These are phyloP conservation scores for Trichosanthes truncata DNA, from an alignment of 306 rosid species.

Conservation along the genomic window DNA sequence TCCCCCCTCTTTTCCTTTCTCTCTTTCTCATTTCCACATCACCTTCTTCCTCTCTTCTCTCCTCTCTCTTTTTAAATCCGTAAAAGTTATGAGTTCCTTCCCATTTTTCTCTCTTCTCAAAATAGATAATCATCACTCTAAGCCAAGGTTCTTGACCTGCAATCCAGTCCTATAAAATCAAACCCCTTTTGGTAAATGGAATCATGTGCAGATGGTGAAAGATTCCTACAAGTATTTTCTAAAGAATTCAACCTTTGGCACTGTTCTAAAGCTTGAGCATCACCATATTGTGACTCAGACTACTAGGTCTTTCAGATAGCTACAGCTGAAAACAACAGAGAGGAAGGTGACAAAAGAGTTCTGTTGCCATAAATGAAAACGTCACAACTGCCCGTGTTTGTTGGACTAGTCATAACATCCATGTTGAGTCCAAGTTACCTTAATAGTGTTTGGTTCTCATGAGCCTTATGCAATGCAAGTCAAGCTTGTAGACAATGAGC, in stretches of 20 bases:
- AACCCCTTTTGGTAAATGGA: background rate
- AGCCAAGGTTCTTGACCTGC: background rate
- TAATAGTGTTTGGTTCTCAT: background rate
- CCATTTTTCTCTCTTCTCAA: background rate
- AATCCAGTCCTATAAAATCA: background rate
- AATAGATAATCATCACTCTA: background rate
- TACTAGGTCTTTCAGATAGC: background rate
- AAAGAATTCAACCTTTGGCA: background rate
- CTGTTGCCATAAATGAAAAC: background rate
- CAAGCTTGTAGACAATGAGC: background rate
- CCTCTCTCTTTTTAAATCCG: background rate
- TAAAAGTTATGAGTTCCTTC: too few relatives aligned
- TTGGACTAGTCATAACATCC: background rate
- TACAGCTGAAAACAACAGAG: background rate
- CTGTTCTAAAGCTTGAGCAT: background rate
- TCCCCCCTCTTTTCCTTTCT: background rate
- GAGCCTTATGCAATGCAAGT: background rate
- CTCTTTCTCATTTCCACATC: background rate
- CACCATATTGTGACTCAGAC: background rate
- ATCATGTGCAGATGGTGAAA: slow-evolving; percentile 9
- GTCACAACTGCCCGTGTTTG: background rate
- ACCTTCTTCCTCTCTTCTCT: background rate
- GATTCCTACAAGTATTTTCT: slow-evolving; percentile 25
- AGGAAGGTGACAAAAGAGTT: background rate
- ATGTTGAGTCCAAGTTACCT: background rate